Base-by-base conservation (phyloP, 2,329 filamentous ascomycete species). In the Colletotrichum sidae region DNA sequence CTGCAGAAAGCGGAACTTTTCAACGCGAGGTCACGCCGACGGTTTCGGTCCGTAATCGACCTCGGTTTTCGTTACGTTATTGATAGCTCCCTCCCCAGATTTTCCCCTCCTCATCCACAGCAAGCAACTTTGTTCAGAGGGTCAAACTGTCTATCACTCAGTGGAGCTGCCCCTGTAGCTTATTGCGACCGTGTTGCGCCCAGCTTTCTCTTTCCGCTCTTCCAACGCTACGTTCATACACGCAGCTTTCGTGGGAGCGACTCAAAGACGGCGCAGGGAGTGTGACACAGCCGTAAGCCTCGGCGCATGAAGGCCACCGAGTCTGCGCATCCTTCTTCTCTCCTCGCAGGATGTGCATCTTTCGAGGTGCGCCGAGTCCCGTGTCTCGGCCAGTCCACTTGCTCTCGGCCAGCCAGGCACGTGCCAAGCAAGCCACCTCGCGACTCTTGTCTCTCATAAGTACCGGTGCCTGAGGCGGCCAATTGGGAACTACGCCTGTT, bases 61-160 rank as follows among this genome's bases (percentile, higher is more conserved):
- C 17, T 56, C 41, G 10, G 41, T 65, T 65, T 62, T 34, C 62
- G 8, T 65, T 65, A 65, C 62, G 62, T 57, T 56, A 65, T 54
- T 49, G 55, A 49, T 53, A 53, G n/a, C 17, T 47, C 42, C 17
- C 42, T 49, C 58, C 62, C 62, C 62, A 42, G 52, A 38, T 39
- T 65, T 62, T 35, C 62, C 62, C 62, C 58, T 56, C 58, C 17
- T 35, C 58, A 62, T 57, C 62, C 62, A 65, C 62, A 65, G 57
- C 37, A 55, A 8, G 41, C 52, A 57, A 65, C 58, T 57, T 34
- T 57, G 52, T 62, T 65, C 62, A 49, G 52, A 62, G 42, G 62
- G 58, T 62, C 62, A 47, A 57, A 51, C 13, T 12, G 42, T 41
- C 50, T 51, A 49, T 52, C 41, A n/a, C 60, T 60, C 37, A 38